Evolutionary conservation across 768 basidiomycete species (phyloP).

Genomic region (Kwoniella dendrophila): DNA sequence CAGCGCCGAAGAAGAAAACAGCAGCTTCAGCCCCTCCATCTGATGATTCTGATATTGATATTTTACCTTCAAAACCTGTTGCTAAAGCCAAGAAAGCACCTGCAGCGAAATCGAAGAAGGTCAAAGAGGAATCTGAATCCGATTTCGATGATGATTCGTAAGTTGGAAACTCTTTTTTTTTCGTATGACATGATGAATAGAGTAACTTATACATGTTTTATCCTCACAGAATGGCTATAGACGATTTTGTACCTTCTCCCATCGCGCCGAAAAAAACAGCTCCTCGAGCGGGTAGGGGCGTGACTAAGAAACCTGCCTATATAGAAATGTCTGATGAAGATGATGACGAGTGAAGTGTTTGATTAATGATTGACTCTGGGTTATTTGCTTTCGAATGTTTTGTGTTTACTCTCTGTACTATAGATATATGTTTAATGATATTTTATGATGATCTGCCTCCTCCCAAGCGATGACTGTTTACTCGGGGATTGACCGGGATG

Average conservation of each 20-base stretch:
- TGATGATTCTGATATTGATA: conserved; percentile 16
- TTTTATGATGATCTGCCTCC: too few relatives aligned
- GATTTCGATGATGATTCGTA: conserved; percentile 36
- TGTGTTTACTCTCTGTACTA: not conserved
- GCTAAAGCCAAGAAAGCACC: conserved; percentile 27
- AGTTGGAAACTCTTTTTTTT: not conserved
- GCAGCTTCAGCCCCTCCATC: conserved; percentile 12
- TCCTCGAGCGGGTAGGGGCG: conserved; percentile 47
- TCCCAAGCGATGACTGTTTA: too few relatives aligned
- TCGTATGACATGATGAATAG: not conserved
- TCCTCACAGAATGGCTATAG: conserved; percentile 29
- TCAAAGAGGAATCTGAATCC: conserved; percentile 37
- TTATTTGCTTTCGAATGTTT: not conserved
- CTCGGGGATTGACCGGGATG: too few relatives aligned
- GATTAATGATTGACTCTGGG: not conserved
- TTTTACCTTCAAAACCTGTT: conserved; percentile 9
- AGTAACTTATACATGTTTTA: not conserved
- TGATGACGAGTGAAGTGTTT: conserved; percentile 29
- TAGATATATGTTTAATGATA: too few relatives aligned
- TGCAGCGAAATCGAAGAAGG: conserved; percentile 26
- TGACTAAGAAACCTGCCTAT: conserved; percentile 43
- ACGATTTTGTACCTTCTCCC: conserved; percentile 38
- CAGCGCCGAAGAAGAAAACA: conserved; percentile 31
- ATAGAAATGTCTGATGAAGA: conserved; percentile 44
- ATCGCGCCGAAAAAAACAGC: conserved; percentile 25